Percentiles rank a stretch among this genome's conserved stretches.
Evolutionary conservation across 768 basidiomycete genomes (phyloP).

Genomic region (Leccinum rimulosum): DNA sequence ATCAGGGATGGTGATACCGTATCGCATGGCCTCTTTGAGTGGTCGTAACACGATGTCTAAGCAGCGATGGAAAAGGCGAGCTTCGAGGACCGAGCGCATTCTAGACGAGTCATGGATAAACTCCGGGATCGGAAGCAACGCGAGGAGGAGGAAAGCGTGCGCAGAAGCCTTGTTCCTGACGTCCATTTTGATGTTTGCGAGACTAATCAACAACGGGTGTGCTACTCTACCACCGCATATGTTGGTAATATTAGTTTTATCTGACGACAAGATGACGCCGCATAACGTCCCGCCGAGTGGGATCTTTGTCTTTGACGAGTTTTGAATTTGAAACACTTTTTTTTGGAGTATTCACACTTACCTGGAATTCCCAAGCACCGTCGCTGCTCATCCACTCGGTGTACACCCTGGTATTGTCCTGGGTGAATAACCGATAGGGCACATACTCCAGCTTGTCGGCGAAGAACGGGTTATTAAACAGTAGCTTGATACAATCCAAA

Average conservation of each 20-base stretch:
- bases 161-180: not conserved
- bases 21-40: not conserved
- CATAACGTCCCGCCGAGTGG: not conserved
- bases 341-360: not conserved
- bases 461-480: conserved; percentile 3
- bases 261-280: not conserved
- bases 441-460: not conserved
- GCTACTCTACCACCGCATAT: not conserved
- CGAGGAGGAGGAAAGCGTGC: not conserved
- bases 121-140: not conserved
- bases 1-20: not conserved
- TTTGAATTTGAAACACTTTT: too few species aligned
- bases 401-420: conserved; percentile 3
- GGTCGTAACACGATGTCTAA: not conserved
- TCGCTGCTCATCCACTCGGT: conserved; percentile 23
- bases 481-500: not conserved
- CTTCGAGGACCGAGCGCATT: not conserved
- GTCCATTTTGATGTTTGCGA: not conserved
- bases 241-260: not conserved
- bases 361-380: conserved; percentile 27
- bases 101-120: not conserved
- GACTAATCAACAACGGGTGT: not conserved
- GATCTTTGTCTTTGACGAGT: too few species aligned
- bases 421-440: not conserved
- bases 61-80: not conserved